These are phyloP conservation scores for Orbilia javanica DNA, from an alignment of 2,329 filamentous ascomycete genomes.

Conservation along the genomic window DNA sequence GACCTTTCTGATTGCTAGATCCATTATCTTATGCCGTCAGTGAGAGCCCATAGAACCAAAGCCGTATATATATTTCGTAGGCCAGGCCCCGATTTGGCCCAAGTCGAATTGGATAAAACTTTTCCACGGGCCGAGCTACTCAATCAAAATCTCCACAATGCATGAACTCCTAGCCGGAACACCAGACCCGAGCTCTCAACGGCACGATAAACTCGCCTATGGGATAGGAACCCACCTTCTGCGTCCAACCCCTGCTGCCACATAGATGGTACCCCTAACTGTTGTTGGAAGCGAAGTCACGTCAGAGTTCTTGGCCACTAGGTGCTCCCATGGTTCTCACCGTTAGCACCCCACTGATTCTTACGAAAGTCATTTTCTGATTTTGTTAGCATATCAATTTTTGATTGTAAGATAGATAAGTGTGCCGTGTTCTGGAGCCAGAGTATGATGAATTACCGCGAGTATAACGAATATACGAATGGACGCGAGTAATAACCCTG, in stretches of 20 bases:
- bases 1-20: not conserved
- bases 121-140: conserved; percentile 3
- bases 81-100: not conserved
- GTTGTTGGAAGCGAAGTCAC: not conserved
- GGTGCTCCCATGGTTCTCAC: not conserved
- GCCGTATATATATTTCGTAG: conserved; percentile 13
- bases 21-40: not conserved
- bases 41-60: not conserved
- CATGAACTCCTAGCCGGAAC: not conserved
- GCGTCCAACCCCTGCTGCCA: not conserved
- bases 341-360: no score
- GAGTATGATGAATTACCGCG: not conserved
- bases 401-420: no score
- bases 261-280: not conserved
- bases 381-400: no score
- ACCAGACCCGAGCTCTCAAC: conserved; percentile 8
- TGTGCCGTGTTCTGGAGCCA: not conserved
- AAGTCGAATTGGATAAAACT: conserved; percentile 7
- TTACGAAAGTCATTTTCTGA: no score
- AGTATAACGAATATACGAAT: no score
- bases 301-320: not conserved
- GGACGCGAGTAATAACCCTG: not conserved
- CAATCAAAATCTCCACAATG: not conserved
- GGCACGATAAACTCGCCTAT: not conserved
- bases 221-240: not conserved